These are phyloP conservation scores for Amylocarpus encephaloides DNA, from an alignment of 2,329 filamentous ascomycete genomes.

Conservation along the genomic window DNA sequence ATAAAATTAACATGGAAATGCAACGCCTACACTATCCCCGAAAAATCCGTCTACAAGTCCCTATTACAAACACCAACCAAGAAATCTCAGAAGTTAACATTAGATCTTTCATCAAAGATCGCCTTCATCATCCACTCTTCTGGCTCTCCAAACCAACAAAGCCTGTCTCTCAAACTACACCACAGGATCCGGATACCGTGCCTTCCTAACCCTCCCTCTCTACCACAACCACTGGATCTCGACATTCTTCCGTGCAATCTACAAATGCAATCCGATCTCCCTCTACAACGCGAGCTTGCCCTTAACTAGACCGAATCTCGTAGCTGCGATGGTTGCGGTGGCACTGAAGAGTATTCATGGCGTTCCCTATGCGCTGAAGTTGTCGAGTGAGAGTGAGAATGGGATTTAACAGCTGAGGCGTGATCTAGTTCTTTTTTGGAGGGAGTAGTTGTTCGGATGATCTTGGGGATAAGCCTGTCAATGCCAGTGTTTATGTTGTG, in stretches of 20 bases:
- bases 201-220: slow-evolving; percentile 42
- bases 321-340: slow-evolving; percentile 15
- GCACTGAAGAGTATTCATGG: slow-evolving; percentile 37
- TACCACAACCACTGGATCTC: slow-evolving; percentile 54
- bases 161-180: slow-evolving; percentile 40
- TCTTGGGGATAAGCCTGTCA: slow-evolving; percentile 46
- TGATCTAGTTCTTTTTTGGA: slow-evolving; percentile 49
- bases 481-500: slow-evolving; percentile 46
- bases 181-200: background rate
- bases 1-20: too few species aligned
- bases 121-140: slow-evolving; percentile 27
- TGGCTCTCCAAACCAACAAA: slow-evolving; percentile 50
- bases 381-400: slow-evolving; percentile 51
- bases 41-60: too few species aligned
- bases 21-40: too few species aligned
- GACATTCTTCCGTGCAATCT: slow-evolving; percentile 46
- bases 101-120: slow-evolving; percentile 6
- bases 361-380: slow-evolving; percentile 58
- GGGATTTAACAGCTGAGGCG: slow-evolving; percentile 44
- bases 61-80: too few species aligned
- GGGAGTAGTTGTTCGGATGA: slow-evolving; percentile 53
- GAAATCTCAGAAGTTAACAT: too few species aligned
- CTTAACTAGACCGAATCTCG: slow-evolving; percentile 43
- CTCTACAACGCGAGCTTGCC: slow-evolving; percentile 50
- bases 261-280: slow-evolving; percentile 42